Evolutionary conservation across 2,329 filamentous ascomycete species (phyloP).

Genomic region (Bertia moriformis): DNA sequence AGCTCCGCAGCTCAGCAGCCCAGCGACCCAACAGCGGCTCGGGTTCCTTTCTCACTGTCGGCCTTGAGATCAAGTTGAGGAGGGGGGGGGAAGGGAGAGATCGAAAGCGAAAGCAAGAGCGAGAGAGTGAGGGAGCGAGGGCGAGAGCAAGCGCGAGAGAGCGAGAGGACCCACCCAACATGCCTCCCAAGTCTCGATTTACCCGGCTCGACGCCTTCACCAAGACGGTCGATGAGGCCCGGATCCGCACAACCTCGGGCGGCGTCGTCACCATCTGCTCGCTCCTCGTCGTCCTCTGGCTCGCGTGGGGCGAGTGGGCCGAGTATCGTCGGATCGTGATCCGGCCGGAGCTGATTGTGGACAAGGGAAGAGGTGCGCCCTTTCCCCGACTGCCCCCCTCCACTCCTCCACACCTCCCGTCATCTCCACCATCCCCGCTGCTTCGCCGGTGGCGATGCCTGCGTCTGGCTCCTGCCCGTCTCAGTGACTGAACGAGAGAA

Average conservation of each 20-base stretch:
- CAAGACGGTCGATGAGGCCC: conserved; percentile 96
- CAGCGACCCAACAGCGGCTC: too few relatives aligned
- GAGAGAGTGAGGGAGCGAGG: conserved; percentile 3
- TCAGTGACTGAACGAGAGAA: conserved; percentile 3
- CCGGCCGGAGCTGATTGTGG: conserved; percentile 83
- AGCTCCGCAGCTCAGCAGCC: too few relatives aligned
- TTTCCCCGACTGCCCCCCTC: too few relatives aligned
- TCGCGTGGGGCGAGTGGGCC: conserved; percentile 88
- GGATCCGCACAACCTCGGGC: conserved; percentile 86
- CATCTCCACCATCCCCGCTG: too few relatives aligned
- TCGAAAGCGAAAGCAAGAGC: too few relatives aligned
- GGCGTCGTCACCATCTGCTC: conserved; percentile 89
- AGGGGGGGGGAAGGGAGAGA: too few relatives aligned
- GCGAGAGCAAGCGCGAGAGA: conserved; percentile 2
- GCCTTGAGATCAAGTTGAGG: too few relatives aligned
- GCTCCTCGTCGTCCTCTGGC: conserved; percentile 71
- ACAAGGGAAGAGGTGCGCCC: conserved; percentile 87
- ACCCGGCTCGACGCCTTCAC: conserved; percentile 96
- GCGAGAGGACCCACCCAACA: conserved; percentile 20
- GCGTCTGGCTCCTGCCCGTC: too few relatives aligned
- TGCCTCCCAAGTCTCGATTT: conserved; percentile 87
- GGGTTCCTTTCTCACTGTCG: too few relatives aligned
- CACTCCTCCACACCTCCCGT: too few relatives aligned
- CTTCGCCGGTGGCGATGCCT: too few relatives aligned
- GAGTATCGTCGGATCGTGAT: conserved; percentile 80